A percentile compares a stretch with the other conserved stretches of the same genome.
These are phyloP conservation scores for Macrolepiota dolichaula DNA, from an alignment of 768 basidiomycete genomes.

Conservation along the genomic window DNA sequence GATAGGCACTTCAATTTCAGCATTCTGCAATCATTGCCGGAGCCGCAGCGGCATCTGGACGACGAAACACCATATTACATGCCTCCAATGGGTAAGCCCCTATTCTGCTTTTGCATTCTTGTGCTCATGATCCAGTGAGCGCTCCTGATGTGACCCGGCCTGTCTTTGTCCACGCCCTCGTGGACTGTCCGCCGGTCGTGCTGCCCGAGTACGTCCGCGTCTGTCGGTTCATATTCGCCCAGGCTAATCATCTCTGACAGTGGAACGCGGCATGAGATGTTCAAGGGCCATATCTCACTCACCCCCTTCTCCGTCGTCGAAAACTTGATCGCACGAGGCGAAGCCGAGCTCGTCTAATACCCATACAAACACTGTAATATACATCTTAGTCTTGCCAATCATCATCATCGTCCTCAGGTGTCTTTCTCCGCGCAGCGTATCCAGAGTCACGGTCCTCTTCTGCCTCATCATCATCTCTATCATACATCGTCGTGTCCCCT, in stretches of 20 bases:
- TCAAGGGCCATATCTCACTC: slow-evolving; percentile 78
- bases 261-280: slow-evolving; percentile 69
- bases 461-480: slow-evolving; percentile 7
- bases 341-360: slow-evolving; percentile 69
- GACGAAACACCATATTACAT: slow-evolving; percentile 62
- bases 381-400: slow-evolving; percentile 3
- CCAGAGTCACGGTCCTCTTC: not conserved
- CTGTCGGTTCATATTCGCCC: not conserved
- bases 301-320: slow-evolving; percentile 77
- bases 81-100: slow-evolving; percentile 67
- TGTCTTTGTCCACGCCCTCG: slow-evolving; percentile 79
- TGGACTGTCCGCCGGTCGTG: slow-evolving; percentile 61
- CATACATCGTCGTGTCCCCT: slow-evolving; percentile 11
- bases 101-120: slow-evolving; percentile 9
- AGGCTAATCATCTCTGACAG: slow-evolving; percentile 28
- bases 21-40: slow-evolving; percentile 81
- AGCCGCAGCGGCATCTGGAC: slow-evolving; percentile 71
- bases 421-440: slow-evolving; percentile 2
- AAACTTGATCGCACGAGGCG: slow-evolving; percentile 65
- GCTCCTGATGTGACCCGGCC: slow-evolving; percentile 73
- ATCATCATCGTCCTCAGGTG: slow-evolving; percentile 7
- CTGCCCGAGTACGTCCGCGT: slow-evolving; percentile 60
- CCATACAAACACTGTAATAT: slow-evolving; percentile 1
- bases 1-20: slow-evolving; percentile 78
- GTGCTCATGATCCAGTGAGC: slow-evolving; percentile 48